A percentile compares a stretch with the other conserved stretches of the same genome.
phyloP scores from a whole-genome alignment of 2,329 filamentous ascomycete genomes.

The Alternaria metachromatica region DNA sequence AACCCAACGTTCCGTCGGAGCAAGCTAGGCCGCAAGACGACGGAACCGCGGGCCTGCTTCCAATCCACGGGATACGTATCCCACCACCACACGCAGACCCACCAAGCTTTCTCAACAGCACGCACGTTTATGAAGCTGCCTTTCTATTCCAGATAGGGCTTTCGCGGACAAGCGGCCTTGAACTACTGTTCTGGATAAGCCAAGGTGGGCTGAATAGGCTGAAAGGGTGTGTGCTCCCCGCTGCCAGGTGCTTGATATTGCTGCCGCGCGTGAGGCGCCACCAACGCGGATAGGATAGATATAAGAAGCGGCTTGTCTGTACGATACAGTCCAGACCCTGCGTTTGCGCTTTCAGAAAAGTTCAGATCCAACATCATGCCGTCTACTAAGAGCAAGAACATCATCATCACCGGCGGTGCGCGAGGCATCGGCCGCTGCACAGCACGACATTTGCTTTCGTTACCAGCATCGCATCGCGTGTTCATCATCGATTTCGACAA shows the following conservation, averaged over 20 bases:
- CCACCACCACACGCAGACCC: background rate
- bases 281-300: background rate
- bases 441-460: slow-evolving; percentile 49
- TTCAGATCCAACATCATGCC: slow-evolving; percentile 16
- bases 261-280: slow-evolving; percentile 7
- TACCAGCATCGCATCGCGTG: slow-evolving; percentile 49
- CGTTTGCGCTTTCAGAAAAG: background rate
- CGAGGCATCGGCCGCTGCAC: slow-evolving; percentile 55
- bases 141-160: background rate
- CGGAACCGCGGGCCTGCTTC: slow-evolving; percentile 15
- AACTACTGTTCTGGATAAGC: background rate
- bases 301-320: background rate
- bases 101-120: background rate
- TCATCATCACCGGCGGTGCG: slow-evolving; percentile 51
- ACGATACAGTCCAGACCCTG: background rate
- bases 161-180: background rate
- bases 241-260: slow-evolving; percentile 8
- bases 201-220: slow-evolving; percentile 18
- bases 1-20: background rate
- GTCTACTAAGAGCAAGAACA: slow-evolving; percentile 31
- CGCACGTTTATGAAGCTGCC: background rate
- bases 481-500: slow-evolving; percentile 54
- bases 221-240: slow-evolving; percentile 9
- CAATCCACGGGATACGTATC: background rate
- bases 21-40: background rate